Evolutionary conservation across 2,329 filamentous ascomycete species (phyloP).

Genomic region (Aciculosporium take): DNA sequence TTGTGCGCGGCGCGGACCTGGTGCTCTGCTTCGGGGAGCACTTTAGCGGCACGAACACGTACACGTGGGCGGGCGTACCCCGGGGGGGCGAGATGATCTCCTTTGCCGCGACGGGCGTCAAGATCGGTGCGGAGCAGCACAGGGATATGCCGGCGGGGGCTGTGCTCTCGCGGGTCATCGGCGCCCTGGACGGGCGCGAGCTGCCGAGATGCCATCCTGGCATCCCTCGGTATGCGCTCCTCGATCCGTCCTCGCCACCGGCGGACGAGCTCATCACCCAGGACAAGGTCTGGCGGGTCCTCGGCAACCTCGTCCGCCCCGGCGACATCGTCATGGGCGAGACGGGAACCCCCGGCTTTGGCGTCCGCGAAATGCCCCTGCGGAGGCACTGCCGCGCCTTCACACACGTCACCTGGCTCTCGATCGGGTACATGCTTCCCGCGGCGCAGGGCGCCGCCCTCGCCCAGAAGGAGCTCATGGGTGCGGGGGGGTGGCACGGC

Average conservation of each 20-base stretch:
- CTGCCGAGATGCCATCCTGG: slow-evolving; percentile 13
- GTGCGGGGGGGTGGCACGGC: slow-evolving; percentile 8
- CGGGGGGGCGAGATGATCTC: slow-evolving; percentile 17
- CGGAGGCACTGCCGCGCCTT: slow-evolving; percentile 34
- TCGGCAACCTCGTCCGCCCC: slow-evolving; percentile 31
- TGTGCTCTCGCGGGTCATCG: slow-evolving; percentile 11
- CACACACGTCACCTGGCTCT: slow-evolving; percentile 40
- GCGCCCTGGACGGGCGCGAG: slow-evolving; percentile 12
- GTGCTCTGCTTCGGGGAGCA: slow-evolving; percentile 32
- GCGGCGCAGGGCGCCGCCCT: slow-evolving; percentile 40
- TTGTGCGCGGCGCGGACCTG: slow-evolving; percentile 28
- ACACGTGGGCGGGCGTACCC: slow-evolving; percentile 22
- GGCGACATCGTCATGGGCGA: slow-evolving; percentile 44
- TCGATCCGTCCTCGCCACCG: slow-evolving; percentile 3
- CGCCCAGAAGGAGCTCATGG: slow-evolving; percentile 33
- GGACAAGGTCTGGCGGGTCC: slow-evolving; percentile 31
- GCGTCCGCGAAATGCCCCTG: slow-evolving; percentile 34
- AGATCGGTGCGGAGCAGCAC: slow-evolving; percentile 16
- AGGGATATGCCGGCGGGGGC: slow-evolving; percentile 15
- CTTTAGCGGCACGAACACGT: slow-evolving; percentile 32
- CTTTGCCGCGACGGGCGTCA: slow-evolving; percentile 20
- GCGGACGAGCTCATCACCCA: slow-evolving; percentile 14
- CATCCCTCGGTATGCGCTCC: slow-evolving; percentile 13
- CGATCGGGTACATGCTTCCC: slow-evolving; percentile 46
- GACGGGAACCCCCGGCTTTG: slow-evolving; percentile 43